Evolutionary conservation across 768 basidiomycete genomes (phyloP), one percentile per base, ranked within the genome.

Genomic region (Udeniomyces megalosporus): DNA sequence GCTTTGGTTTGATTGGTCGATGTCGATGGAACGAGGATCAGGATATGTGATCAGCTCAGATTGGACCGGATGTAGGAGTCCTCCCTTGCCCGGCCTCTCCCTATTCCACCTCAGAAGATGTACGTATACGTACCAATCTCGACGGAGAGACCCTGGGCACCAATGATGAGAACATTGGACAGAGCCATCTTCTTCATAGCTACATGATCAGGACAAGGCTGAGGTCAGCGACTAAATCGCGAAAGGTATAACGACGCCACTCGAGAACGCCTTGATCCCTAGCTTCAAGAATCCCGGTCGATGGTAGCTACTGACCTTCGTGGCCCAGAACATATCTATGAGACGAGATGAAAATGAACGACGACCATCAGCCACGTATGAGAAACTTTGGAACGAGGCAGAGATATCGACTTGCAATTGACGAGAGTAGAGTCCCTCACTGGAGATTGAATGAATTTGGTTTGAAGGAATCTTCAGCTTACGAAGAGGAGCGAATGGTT

Each of bases 151-250:
- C 95, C 95, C 62, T 85, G 84, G 71, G 90, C 75, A 11, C 95
- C 95, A 50, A 95, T 84, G 66, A 99, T 82, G 66, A 99, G 81
- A 46, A 97, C 86, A 71, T 95, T 95, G 42, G 92, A 96, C 17
- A 81, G 78, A 7, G 95, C 93, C 95, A 99, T 97, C 71, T 84
- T 85, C 79, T 95, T 95, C 95, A 97, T 97, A 49, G 93, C 93
- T 96, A 34, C 3, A 15, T 10, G 10, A 1, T 3, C 7, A 28
- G 3, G 56, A 15, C 26, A 28, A 24, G 15, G 20, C 11, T 29
- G 29, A 50, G 0, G 20, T 11, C 47, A 34, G 31, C 1, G 24
- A 17, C 20, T 3, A 38, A 32, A 12, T 11, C 49, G 29, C 15
- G 35, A 22, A 46, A 17, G 24, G 45, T 26, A 20, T 14, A 35